These are phyloP conservation scores for Cenchrus fungigraminus DNA, from an alignment of 176 grass and related monocot genomes.

Conservation along the genomic window DNA sequence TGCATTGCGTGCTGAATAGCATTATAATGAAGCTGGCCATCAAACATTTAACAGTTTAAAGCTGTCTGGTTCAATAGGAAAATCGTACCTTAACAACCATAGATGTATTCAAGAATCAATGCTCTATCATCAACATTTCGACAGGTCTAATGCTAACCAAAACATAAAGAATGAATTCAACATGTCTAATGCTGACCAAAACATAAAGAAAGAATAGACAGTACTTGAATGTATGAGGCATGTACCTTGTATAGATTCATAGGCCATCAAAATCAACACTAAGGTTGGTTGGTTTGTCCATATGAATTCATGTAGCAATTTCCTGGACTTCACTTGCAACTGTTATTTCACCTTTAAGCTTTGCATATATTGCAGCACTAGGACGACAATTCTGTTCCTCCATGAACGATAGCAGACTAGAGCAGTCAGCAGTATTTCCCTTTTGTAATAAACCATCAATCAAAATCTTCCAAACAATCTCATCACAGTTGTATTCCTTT, in stretches of 20 bases:
- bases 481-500: constrained; percentile 78
- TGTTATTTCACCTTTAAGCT: constrained; percentile 51
- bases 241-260: constrained; percentile 58
- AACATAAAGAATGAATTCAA: not conserved
- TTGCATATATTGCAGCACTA: constrained; percentile 55
- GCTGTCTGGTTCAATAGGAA: not conserved
- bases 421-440: constrained; percentile 59
- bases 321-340: constrained; percentile 40
- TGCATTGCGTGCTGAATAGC: constrained; percentile 22
- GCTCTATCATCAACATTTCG: not conserved
- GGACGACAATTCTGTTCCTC: constrained; percentile 58
- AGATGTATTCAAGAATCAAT: not conserved
- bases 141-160: constrained; percentile 4
- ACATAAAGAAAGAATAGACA: not conserved
- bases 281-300: constrained; percentile 23
- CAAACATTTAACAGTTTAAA: constrained; percentile 15
- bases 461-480: constrained; percentile 89
- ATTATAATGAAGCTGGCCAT: not conserved
- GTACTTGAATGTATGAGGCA: constrained; percentile 1
- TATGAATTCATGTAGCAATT: constrained; percentile 40
- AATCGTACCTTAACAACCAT: constrained; percentile 17
- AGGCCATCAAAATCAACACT: constrained; percentile 25
- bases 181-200: constrained; percentile 2
- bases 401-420: constrained; percentile 63
- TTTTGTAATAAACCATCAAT: constrained; percentile 70